Percentiles rank a stretch among this genome's conserved stretches.
Evolutionary conservation across 805 yeast species (phyloP).

Genomic region (Saccharomyces mikatae): DNA sequence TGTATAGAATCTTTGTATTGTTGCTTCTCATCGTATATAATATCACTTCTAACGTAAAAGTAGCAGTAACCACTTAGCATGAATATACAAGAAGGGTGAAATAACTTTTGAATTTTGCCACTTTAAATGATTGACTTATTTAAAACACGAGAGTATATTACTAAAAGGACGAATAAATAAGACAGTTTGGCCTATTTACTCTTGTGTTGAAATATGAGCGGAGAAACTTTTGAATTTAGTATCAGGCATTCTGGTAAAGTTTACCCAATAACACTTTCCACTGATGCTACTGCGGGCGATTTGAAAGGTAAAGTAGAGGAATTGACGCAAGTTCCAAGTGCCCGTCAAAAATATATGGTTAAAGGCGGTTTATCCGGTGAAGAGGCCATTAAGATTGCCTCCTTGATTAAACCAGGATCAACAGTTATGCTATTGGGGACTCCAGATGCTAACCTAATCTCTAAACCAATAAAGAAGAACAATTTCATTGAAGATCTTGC

Average conservation of each 20-base stretch:
- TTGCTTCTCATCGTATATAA: neutral
- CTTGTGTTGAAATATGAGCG: neutral
- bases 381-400: constrained; percentile 32
- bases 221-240: constrained; percentile 10
- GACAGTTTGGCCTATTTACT: neutral
- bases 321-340: constrained; percentile 73
- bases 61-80: neutral
- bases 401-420: constrained; percentile 56
- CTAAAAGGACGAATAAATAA: neutral
- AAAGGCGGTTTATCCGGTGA: constrained; percentile 83
- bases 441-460: constrained; percentile 54
- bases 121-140: neutral
- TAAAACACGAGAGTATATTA: neutral
- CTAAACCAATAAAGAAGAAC: constrained; percentile 45
- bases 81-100: neutral
- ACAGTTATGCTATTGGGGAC: constrained; percentile 87
- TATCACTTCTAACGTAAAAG: neutral
- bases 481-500: constrained; percentile 66
- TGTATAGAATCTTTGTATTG: neutral
- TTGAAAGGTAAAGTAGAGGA: constrained; percentile 62
- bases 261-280: constrained; percentile 38
- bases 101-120: neutral
- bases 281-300: constrained; percentile 38
- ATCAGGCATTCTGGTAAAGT: constrained; percentile 65
- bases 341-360: constrained; percentile 77